These are phyloP conservation scores for Exserohilum turcica DNA, from an alignment of 2,329 filamentous ascomycete species.

Conservation along the genomic window DNA sequence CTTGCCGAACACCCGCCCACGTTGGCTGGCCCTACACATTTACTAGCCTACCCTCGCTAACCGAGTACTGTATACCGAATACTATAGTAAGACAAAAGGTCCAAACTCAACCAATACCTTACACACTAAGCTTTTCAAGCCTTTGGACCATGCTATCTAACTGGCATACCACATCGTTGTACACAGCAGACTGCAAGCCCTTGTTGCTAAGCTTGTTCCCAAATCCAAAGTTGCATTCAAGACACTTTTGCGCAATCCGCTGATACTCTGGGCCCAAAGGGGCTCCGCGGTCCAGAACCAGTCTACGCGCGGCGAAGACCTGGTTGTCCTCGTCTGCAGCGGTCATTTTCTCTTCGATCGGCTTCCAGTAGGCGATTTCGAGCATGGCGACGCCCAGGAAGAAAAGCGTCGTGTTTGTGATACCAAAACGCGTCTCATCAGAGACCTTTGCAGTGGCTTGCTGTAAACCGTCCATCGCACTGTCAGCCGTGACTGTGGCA, in stretches of 20 bases:
- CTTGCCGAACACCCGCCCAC: too few species aligned
- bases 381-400: conserved; percentile 33
- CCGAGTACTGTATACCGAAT: too few species aligned
- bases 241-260: conserved; percentile 23
- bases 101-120: neutral
- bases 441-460: neutral
- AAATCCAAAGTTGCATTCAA: conserved; percentile 28
- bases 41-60: too few species aligned
- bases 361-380: conserved; percentile 32
- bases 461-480: neutral
- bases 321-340: conserved; percentile 20
- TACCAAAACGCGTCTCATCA: conserved; percentile 17
- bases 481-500: conserved; percentile 15
- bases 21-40: too few species aligned
- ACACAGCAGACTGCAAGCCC: conserved; percentile 30
- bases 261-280: conserved; percentile 25
- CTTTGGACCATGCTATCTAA: conserved; percentile 19
- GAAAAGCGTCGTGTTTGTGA: conserved; percentile 33
- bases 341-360: conserved; percentile 24
- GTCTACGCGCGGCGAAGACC: conserved; percentile 29
- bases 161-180: conserved; percentile 30
- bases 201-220: conserved; percentile 27
- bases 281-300: conserved; percentile 15
- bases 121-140: neutral
- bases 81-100: too few species aligned